Conservation (phyloP, 106 monocot species). For the Dendrobium officinale region DNA sequence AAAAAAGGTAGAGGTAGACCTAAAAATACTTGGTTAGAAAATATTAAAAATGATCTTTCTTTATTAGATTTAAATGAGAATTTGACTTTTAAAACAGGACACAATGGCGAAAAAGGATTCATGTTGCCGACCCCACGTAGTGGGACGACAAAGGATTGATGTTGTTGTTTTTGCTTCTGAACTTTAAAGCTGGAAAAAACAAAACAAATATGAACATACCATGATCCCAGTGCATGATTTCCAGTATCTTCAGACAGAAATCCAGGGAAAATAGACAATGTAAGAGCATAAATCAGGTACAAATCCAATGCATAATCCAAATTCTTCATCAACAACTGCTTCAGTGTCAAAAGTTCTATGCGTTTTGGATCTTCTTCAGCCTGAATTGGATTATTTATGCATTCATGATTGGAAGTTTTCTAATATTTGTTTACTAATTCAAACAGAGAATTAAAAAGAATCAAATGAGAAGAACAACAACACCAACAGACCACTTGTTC, state of each 20-base stretch:
- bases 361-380: constrained; percentile 27
- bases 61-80: too few species aligned
- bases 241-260: constrained; percentile 60
- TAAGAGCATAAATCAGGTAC: constrained; percentile 37
- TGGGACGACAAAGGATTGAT: too few species aligned
- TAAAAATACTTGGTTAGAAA: too few species aligned
- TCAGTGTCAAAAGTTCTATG: constrained; percentile 28
- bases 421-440: constrained; percentile 34
- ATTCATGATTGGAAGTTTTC: constrained; percentile 24
- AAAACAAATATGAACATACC: constrained; percentile 13
- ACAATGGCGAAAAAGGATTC: too few species aligned
- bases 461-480: constrained; percentile 9
- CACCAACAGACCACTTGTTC: constrained; percentile 9
- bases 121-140: too few species aligned
- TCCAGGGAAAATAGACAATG: constrained; percentile 54
- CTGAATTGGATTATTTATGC: not conserved
- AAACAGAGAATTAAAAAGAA: constrained; percentile 27
- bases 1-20: too few species aligned
- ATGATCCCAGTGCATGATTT: constrained; percentile 44
- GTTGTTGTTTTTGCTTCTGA: too few species aligned
- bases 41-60: too few species aligned
- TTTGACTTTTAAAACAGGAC: too few species aligned
- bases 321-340: constrained; percentile 34
- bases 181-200: not conserved
- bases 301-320: constrained; percentile 36